Evolutionary conservation across 2,329 filamentous ascomycete species (phyloP).

Genomic region (Penicillium sp.): DNA sequence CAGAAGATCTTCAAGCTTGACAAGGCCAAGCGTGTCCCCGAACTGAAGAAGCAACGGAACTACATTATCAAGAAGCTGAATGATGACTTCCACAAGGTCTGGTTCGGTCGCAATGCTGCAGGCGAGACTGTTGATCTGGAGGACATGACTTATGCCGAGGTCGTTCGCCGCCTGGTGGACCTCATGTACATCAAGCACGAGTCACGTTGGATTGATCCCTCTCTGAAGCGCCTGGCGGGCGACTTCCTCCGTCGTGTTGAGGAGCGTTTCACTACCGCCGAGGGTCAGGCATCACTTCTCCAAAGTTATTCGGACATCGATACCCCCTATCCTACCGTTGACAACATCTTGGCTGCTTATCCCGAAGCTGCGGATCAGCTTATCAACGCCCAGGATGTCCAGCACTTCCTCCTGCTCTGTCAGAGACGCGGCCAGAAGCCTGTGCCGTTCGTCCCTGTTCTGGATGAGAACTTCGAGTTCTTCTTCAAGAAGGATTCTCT

Average conservation of each 20-base stretch:
- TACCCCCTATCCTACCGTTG: conserved; percentile 73
- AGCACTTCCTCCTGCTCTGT: conserved; percentile 93
- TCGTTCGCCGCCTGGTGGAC: conserved; percentile 81
- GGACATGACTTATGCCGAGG: conserved; percentile 92
- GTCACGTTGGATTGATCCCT: conserved; percentile 85
- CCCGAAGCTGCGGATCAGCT: conserved; percentile 85
- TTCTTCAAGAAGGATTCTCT: conserved; percentile 99
- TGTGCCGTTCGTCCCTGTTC: conserved; percentile 88
- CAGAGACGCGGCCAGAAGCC: conserved; percentile 92
- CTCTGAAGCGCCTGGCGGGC: conserved; percentile 77
- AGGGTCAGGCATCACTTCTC: conserved; percentile 74
- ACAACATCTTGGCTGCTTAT: conserved; percentile 77
- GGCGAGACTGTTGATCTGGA: conserved; percentile 83
- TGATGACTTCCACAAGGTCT: conserved; percentile 94
- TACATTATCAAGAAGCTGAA: conserved; percentile 96
- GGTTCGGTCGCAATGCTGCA: conserved; percentile 83
- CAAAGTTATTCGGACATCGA: conserved; percentile 89
- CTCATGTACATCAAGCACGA: conserved; percentile 91
- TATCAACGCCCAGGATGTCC: conserved; percentile 97
- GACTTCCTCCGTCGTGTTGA: conserved; percentile 97
- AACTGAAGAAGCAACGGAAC: conserved; percentile 82
- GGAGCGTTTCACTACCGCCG: conserved; percentile 79
- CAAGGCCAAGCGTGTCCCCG: conserved; percentile 86
- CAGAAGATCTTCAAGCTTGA: conserved; percentile 95
- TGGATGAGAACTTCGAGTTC: conserved; percentile 97